Evolutionary conservation across 306 rosid species (phyloP), one percentile per base, ranked within the genome.

Genomic region (Sindora glabra): DNA sequence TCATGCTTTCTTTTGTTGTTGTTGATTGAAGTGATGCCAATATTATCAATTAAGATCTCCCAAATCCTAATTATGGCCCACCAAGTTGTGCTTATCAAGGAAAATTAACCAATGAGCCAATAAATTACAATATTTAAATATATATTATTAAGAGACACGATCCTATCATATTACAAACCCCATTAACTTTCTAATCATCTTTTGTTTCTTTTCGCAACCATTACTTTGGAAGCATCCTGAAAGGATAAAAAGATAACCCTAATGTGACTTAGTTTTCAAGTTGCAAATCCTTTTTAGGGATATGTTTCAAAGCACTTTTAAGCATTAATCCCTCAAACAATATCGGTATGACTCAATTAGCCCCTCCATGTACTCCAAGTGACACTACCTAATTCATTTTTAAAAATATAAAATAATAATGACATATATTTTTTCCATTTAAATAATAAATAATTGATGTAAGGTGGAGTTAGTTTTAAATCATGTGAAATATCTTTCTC

Each of bases 21-120:
- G 76, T 80, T 82, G 94, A 83, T 85, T 80, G 94, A 85, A 78
- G 72, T 89, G 94, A 89, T 83, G 81, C 82, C 69, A 44, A 80
- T 76, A 82, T 85, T 80, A 82, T 85, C 88, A 78, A 67, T 76
- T 78, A 79, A 85, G 96, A 85, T 89, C 55, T 54, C 83, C 79
- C 67, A 26, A 75, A 89, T 89, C 96, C 46, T 69, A 50, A 72
- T 5, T 41, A 74, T 83, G 96, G 59, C 88, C 96, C 94, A 70
- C 90, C 86, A 74, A 85, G 65, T 78, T 78, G 88, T 82, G 83
- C 69, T 80, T 78, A 68, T 71, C 76, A 77, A 77, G 55, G 64
- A 73, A 71, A 62, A 45, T 30, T 37, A 75, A 41, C 77, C 80
- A 76, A 83, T 59, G 38, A 67, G 69, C 68, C 52, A 39, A n/a